Conservation (phyloP, 352 stramenopile genomes). For the Globisporangium nagaii region DNA sequence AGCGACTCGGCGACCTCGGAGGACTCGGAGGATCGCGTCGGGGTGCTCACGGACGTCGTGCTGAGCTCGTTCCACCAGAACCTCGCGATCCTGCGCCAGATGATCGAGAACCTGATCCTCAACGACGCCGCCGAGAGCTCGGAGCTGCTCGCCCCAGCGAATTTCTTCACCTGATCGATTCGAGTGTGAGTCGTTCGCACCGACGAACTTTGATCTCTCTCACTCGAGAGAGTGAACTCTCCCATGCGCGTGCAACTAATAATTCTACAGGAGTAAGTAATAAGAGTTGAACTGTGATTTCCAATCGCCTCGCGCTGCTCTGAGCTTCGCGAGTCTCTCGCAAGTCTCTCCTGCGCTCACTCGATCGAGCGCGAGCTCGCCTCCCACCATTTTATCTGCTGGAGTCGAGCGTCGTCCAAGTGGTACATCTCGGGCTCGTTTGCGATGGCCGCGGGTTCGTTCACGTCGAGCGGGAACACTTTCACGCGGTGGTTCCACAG, state of each 20-base stretch:
- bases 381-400: neutral
- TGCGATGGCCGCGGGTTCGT: neutral
- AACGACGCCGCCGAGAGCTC: too few species aligned
- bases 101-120: slow-evolving; percentile 1
- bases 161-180: too few species aligned
- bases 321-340: neutral
- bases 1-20: neutral
- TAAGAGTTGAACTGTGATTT: too few species aligned
- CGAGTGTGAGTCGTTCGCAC: too few species aligned
- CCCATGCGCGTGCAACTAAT: too few species aligned
- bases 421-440: neutral
- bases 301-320: too few species aligned
- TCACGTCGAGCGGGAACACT: neutral
- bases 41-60: slow-evolving; percentile 6
- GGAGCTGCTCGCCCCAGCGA: too few species aligned
- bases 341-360: neutral
- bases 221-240: too few species aligned
- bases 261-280: too few species aligned
- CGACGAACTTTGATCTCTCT: too few species aligned
- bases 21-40: neutral
- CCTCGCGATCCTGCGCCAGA: slow-evolving; percentile 4
- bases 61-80: slow-evolving; percentile 3
- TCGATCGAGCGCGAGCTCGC: neutral
- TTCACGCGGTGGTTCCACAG: neutral
- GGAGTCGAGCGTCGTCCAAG: neutral